Percentiles rank a stretch among this genome's conserved stretches.
phyloP scores from a whole-genome alignment of 2,329 filamentous ascomycete genomes.

The Colletotrichum simmondsii region DNA sequence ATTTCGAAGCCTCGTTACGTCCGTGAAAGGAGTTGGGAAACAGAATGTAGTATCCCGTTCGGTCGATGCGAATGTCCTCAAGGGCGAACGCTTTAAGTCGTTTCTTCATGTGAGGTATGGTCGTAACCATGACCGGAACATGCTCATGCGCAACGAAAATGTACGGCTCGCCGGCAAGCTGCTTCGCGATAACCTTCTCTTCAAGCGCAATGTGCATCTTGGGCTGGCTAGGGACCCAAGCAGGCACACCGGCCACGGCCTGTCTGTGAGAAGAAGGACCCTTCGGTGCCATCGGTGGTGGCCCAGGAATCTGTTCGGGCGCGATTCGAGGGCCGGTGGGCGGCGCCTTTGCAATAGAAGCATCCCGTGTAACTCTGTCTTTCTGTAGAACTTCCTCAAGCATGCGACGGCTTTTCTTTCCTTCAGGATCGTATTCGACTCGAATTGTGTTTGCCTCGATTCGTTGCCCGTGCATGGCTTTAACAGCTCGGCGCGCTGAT shows the following conservation, averaged over 20 bases:
- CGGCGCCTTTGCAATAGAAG: constrained; percentile 42
- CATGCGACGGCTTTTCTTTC: constrained; percentile 82
- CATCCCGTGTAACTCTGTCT: constrained; percentile 60
- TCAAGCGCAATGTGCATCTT: constrained; percentile 69
- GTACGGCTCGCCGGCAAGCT: constrained; percentile 84
- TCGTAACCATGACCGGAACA: constrained; percentile 87
- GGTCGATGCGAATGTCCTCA: constrained; percentile 84
- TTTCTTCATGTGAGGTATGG: constrained; percentile 90
- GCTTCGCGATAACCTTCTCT: constrained; percentile 71
- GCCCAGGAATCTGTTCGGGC: constrained; percentile 62
- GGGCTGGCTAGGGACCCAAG: constrained; percentile 55
- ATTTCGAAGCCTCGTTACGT: constrained; percentile 83
- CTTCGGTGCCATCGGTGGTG: constrained; percentile 87
- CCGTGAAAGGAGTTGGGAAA: constrained; percentile 84
- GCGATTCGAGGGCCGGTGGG: constrained; percentile 51
- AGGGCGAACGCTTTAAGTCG: constrained; percentile 85
- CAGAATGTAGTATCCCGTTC: constrained; percentile 89
- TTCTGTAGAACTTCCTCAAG: constrained; percentile 79
- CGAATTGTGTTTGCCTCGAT: constrained; percentile 82
- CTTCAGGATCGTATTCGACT: constrained; percentile 91
- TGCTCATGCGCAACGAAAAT: constrained; percentile 89
- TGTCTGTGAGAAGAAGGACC: constrained; percentile 75
- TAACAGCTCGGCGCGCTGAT: constrained; percentile 83
- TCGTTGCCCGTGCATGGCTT: constrained; percentile 80
- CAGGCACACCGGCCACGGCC: constrained; percentile 39